Conservation (phyloP, 495 filamentous ascomycete genomes). For the Ramalina intermedia region DNA sequence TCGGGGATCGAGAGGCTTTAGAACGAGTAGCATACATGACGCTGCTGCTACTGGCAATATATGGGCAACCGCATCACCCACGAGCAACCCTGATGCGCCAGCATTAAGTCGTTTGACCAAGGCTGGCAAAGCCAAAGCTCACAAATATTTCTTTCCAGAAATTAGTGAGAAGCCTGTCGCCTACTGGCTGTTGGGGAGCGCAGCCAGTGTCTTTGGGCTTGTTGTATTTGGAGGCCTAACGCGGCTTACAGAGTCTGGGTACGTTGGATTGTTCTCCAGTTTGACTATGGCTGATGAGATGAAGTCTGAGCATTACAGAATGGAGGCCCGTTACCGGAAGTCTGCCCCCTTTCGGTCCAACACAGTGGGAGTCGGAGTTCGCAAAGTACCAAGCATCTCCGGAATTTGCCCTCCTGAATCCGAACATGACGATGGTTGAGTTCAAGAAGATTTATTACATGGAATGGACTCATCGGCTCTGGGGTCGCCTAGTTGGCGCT, state of each 20-base stretch:
- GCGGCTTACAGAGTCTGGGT: constrained; percentile 91
- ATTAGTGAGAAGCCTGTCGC: constrained; percentile 59
- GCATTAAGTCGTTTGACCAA: background rate
- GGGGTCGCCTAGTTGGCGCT: constrained; percentile 85
- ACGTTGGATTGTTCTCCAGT: constrained; percentile 16
- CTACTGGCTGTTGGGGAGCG: constrained; percentile 87
- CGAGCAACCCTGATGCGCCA: too few relatives aligned
- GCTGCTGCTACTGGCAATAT: too few relatives aligned
- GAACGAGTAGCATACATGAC: too few relatives aligned
- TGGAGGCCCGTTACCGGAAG: constrained; percentile 94
- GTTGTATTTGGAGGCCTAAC: constrained; percentile 92
- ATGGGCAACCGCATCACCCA: too few relatives aligned
- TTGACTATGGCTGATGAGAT: constrained; percentile 14
- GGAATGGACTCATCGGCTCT: constrained; percentile 95
- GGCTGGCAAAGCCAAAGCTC: background rate
- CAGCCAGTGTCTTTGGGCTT: constrained; percentile 86
- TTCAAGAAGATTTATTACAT: constrained; percentile 99
- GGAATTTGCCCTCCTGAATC: constrained; percentile 81
- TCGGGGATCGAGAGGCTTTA: too few relatives aligned
- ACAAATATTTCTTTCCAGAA: constrained; percentile 46
- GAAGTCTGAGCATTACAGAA: constrained; percentile 95
- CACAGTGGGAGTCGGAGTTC: constrained; percentile 84
- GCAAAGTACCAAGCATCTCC: constrained; percentile 79
- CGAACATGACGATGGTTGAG: constrained; percentile 77
- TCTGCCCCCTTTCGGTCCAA: constrained; percentile 60